These are phyloP conservation scores for Sporothrix brasiliensis DNA, from an alignment of 2,329 filamentous ascomycete species.

Conservation along the genomic window DNA sequence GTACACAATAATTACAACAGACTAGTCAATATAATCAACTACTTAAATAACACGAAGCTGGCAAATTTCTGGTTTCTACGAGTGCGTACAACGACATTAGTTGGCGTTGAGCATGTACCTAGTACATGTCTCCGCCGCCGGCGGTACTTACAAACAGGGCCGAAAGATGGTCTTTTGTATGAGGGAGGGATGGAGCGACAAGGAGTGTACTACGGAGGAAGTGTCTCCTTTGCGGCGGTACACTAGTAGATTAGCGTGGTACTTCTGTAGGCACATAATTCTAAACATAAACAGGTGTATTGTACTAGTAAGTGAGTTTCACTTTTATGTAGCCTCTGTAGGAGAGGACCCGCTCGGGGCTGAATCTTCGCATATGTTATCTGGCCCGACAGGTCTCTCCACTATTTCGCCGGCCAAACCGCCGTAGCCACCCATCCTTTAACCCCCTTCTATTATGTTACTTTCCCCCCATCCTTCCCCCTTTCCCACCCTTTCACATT, in stretches of 20 bases:
- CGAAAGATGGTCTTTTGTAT: conserved; percentile 32
- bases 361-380: conserved; percentile 35
- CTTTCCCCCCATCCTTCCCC: not conserved
- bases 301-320: not conserved
- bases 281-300: not conserved
- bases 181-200: conserved; percentile 29
- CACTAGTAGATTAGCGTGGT: not conserved
- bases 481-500: not conserved
- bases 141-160: conserved; percentile 37
- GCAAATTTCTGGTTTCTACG: no score
- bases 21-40: no score
- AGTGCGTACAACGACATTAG: no score
- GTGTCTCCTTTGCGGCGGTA: conserved; percentile 18
- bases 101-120: conserved; percentile 1
- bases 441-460: conserved; percentile 17
- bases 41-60: no score
- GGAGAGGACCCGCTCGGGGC: conserved; percentile 33
- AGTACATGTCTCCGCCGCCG: conserved; percentile 4
- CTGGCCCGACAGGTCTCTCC: conserved; percentile 44
- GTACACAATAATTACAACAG: not conserved
- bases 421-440: conserved; percentile 50
- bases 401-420: conserved; percentile 63
- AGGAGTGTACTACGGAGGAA: conserved; percentile 26
- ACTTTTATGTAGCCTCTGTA: conserved; percentile 8
- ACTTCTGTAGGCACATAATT: not conserved